A percentile compares a stretch with the other conserved stretches of the same genome.
phyloP scores from a whole-genome alignment of 176 grass and related monocot genomes.

The Saccharum officinarum region DNA sequence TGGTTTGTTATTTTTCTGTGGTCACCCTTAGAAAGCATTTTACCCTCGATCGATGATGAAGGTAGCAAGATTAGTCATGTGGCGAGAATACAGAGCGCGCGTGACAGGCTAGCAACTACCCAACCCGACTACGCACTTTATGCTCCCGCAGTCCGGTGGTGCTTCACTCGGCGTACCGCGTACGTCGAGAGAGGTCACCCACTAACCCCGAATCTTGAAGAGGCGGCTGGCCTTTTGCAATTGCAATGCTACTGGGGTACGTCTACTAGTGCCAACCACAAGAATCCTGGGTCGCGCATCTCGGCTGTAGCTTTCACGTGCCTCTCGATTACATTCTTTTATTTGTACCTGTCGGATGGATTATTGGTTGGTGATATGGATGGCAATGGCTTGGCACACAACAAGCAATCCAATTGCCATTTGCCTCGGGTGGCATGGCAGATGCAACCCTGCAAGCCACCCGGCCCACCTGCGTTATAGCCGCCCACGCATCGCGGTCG shows the following conservation, averaged over 20 bases:
- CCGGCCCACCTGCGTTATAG: background rate
- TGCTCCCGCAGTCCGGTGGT: background rate
- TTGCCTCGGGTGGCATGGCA: background rate
- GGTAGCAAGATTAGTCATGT: background rate
- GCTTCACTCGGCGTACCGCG: background rate
- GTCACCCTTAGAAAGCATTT: background rate
- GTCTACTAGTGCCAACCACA: background rate
- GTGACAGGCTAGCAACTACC: background rate
- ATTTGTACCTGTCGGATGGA: background rate
- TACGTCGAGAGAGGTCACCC: background rate
- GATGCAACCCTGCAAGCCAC: background rate
- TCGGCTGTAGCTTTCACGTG: background rate
- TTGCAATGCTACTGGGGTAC: background rate
- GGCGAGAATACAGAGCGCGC: background rate
- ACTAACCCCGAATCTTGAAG: background rate
- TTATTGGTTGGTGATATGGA: background rate
- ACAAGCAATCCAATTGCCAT: background rate
- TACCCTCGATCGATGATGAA: background rate
- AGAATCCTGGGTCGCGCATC: background rate
- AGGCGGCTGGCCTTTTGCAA: background rate
- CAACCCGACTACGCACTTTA: too few relatives aligned
- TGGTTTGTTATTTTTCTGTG: background rate
- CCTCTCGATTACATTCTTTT: background rate
- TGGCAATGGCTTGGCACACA: background rate
- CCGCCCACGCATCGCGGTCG: background rate